Percentiles rank a stretch among this genome's conserved stretches.
Conservation (phyloP, 371 early-diverging fungal genomes). For the Rhizopus microsporus region DNA sequence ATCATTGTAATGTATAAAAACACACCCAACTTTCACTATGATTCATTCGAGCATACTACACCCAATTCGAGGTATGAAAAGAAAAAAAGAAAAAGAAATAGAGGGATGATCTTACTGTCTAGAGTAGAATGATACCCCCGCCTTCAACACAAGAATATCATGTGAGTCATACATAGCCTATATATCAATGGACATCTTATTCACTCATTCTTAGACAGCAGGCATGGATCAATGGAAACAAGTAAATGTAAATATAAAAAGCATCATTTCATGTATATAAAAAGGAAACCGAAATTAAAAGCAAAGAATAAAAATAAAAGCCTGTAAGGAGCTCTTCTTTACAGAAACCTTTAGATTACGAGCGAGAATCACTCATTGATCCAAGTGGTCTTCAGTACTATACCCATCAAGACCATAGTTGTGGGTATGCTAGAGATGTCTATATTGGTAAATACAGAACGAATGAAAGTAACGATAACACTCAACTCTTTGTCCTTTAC, state of each 20-base stretch:
- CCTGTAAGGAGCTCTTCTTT: conserved; percentile 24
- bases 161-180: conserved; percentile 7
- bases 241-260: conserved; percentile 6
- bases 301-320: not conserved
- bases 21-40: conserved; percentile 3
- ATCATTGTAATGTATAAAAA: conserved; percentile 10
- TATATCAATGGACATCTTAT: not conserved
- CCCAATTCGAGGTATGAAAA: conserved; percentile 23
- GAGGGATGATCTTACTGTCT: no score
- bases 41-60: conserved; percentile 13
- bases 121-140: conserved; percentile 13
- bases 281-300: not conserved
- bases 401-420: conserved; percentile 1
- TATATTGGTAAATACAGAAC: conserved; percentile 16
- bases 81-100: no score
- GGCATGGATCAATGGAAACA: conserved; percentile 17
- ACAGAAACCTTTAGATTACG: conserved; percentile 11
- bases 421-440: conserved; percentile 15
- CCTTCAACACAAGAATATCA: conserved; percentile 15
- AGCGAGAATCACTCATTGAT: conserved; percentile 26
- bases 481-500: not conserved
- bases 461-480: not conserved
- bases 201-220: conserved; percentile 1
- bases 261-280: no score
- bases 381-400: conserved; percentile 7